Evolutionary conservation across 768 basidiomycete species (phyloP).

Genomic region (Lactarius quietus): DNA sequence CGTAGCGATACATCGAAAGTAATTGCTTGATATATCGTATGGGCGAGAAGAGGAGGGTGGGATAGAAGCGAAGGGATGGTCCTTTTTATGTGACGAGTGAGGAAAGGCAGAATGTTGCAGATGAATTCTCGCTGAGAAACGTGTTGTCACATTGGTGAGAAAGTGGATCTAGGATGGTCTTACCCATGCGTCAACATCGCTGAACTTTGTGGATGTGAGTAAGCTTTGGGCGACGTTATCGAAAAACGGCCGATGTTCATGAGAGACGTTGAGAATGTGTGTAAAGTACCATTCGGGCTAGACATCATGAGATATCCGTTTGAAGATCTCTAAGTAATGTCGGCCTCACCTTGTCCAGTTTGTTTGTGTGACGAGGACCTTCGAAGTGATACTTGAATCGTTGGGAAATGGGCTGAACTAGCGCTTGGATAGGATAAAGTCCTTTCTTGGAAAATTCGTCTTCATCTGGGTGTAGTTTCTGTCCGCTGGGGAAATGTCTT

Average conservation of each 20-base stretch:
- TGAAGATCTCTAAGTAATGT: not conserved
- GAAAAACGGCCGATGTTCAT: constrained; percentile 83
- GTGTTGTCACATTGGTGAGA: constrained; percentile 8
- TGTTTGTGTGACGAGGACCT: constrained; percentile 78
- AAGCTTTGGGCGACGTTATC: constrained; percentile 68
- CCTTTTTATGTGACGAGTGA: constrained; percentile 69
- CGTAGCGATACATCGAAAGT: constrained; percentile 77
- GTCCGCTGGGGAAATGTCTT: constrained; percentile 42
- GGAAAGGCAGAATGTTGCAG: constrained; percentile 68
- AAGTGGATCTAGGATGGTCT: constrained; percentile 26
- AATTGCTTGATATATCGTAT: constrained; percentile 92
- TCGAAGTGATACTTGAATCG: constrained; percentile 98
- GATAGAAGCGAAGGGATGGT: constrained; percentile 70
- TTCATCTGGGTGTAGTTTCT: constrained; percentile 38
- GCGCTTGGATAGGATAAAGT: constrained; percentile 79
- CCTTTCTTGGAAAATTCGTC: constrained; percentile 41
- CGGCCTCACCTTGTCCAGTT: constrained; percentile 75
- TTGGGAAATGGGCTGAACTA: constrained; percentile 76
- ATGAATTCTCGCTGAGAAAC: constrained; percentile 74
- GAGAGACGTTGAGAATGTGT: constrained; percentile 80
- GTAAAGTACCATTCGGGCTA: constrained; percentile 98
- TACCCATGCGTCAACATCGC: constrained; percentile 73
- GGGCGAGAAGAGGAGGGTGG: constrained; percentile 84
- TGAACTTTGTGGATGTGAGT: constrained; percentile 58
- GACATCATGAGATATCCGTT: not conserved